Evolutionary conservation across 2,329 filamentous ascomycete species (phyloP).

Genomic region (Neonectria magnoliae): DNA sequence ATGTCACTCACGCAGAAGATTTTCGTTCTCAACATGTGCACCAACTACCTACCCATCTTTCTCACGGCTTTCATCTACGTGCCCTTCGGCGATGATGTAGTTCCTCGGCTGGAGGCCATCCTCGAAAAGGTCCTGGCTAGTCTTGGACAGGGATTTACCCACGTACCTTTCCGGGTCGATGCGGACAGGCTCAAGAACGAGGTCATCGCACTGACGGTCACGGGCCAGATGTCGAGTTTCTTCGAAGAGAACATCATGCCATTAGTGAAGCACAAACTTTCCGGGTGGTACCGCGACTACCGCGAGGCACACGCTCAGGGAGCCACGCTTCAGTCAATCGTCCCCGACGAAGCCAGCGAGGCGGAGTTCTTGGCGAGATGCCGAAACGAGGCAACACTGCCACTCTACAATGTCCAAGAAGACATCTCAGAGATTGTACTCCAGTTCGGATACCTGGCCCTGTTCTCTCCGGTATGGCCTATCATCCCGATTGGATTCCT

Average conservation of each 20-base stretch:
- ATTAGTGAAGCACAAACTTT: slow-evolving; percentile 69
- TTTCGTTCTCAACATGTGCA: slow-evolving; percentile 83
- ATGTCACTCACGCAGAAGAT: slow-evolving; percentile 77
- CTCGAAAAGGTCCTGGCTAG: slow-evolving; percentile 57
- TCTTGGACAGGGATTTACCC: slow-evolving; percentile 62
- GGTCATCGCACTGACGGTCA: slow-evolving; percentile 79
- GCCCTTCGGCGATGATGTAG: slow-evolving; percentile 74
- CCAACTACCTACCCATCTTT: slow-evolving; percentile 79
- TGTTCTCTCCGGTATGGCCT: slow-evolving; percentile 82
- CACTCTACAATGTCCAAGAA: slow-evolving; percentile 76
- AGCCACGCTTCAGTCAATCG: slow-evolving; percentile 56
- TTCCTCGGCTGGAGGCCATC: slow-evolving; percentile 73
- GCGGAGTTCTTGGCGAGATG: slow-evolving; percentile 70
- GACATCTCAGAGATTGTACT: slow-evolving; percentile 80
- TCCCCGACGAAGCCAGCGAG: slow-evolving; percentile 70
- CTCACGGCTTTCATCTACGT: slow-evolving; percentile 84
- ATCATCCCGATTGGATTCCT: slow-evolving; percentile 77
- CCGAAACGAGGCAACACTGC: slow-evolving; percentile 73
- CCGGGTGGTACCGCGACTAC: slow-evolving; percentile 57
- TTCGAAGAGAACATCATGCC: slow-evolving; percentile 78
- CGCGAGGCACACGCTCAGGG: slow-evolving; percentile 49
- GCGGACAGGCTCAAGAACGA: slow-evolving; percentile 73
- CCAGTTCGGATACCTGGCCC: slow-evolving; percentile 77
- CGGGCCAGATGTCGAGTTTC: slow-evolving; percentile 76
- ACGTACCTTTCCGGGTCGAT: slow-evolving; percentile 70